Evolutionary conservation across 352 stramenopile species (phyloP).

Genomic region (Blastocystis sp.): DNA sequence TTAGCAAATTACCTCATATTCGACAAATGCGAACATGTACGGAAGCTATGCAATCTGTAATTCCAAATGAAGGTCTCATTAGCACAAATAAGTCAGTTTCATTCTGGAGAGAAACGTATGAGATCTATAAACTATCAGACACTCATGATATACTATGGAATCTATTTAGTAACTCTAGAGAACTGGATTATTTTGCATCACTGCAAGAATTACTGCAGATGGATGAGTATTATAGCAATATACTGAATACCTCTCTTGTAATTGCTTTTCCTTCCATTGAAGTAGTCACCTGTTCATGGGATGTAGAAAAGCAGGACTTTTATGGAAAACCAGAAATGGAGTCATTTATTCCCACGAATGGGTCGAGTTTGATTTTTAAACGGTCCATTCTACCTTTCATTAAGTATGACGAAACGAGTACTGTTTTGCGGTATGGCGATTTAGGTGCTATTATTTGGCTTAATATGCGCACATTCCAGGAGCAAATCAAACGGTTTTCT

Average conservation of each 20-base stretch:
- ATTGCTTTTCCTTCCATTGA: slow-evolving; percentile 3
- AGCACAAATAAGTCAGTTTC: neutral
- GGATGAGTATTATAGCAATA: neutral
- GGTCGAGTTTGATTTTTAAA: neutral
- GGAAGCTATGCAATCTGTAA: neutral
- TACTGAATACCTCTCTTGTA: neutral
- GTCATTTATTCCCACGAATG: neutral
- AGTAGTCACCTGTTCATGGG: neutral
- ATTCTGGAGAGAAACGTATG: slow-evolving; percentile 5
- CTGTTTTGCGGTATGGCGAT: neutral
- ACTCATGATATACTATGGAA: neutral
- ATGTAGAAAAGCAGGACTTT: slow-evolving; percentile 2
- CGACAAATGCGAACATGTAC: neutral
- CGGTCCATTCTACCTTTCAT: neutral
- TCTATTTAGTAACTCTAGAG: neutral
- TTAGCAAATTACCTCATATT: neutral
- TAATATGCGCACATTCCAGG: neutral
- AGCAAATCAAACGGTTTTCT: neutral
- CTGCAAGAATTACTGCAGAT: neutral
- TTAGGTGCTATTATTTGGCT: neutral
- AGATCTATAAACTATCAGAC: neutral
- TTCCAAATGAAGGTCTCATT: neutral
- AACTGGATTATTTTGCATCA: neutral
- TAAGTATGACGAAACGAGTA: neutral
- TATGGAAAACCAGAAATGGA: neutral